Evolutionary conservation across 371 early-diverging fungal species (phyloP).

Genomic region (Blakeslea trispora): DNA sequence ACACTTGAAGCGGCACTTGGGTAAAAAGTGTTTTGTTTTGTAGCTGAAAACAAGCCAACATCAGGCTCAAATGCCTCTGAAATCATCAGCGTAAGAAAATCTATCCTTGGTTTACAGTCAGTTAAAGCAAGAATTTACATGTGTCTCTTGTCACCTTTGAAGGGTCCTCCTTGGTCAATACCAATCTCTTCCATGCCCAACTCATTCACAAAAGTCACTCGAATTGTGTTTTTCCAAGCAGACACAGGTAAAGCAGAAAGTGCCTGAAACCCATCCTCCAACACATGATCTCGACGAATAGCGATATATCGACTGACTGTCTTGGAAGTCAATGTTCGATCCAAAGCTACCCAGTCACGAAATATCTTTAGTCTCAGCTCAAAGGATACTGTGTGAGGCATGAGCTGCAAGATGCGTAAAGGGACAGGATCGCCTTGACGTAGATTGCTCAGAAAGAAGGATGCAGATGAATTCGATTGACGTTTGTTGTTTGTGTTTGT

Average conservation of each 20-base stretch:
- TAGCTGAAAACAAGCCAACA: conserved; percentile 70
- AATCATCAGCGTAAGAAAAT: conserved; percentile 81
- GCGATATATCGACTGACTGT: conserved; percentile 40
- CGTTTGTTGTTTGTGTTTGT: neutral
- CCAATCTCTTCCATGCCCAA: conserved; percentile 79
- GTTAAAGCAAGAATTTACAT: too few species aligned
- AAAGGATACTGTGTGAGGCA: conserved; percentile 89
- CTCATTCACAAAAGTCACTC: conserved; percentile 82
- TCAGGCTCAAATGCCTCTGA: conserved; percentile 78
- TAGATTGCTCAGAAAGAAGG: conserved; percentile 34
- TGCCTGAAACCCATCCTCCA: conserved; percentile 80
- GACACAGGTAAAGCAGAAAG: conserved; percentile 54
- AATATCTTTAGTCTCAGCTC: conserved; percentile 79
- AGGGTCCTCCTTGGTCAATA: conserved; percentile 93
- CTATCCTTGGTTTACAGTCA: too few species aligned
- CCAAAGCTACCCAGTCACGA: conserved; percentile 68
- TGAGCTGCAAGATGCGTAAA: conserved; percentile 69
- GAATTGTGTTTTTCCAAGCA: conserved; percentile 73
- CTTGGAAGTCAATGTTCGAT: conserved; percentile 32
- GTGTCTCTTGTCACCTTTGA: conserved; percentile 66
- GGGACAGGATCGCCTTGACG: conserved; percentile 57
- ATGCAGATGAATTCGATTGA: conserved; percentile 16
- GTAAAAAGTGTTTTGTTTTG: conserved; percentile 70
- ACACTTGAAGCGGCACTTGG: conserved; percentile 60
- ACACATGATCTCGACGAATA: conserved; percentile 70